Evolutionary conservation across 2,329 filamentous ascomycete species (phyloP).

Genomic region (Aspergillus quadrilineatus): DNA sequence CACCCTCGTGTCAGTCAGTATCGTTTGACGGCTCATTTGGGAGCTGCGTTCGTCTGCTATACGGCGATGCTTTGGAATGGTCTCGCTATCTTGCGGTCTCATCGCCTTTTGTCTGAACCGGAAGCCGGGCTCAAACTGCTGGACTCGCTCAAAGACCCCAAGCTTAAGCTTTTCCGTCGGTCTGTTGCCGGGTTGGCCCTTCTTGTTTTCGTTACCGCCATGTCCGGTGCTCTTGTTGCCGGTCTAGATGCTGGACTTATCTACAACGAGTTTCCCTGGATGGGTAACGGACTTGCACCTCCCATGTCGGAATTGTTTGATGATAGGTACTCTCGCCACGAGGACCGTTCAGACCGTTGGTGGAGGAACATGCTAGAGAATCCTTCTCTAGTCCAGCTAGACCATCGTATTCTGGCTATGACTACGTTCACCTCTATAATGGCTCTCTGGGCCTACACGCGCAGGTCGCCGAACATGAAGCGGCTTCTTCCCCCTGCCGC

Average conservation of each 20-base stretch:
- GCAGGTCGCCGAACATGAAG: slow-evolving; percentile 65
- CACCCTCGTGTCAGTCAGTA: slow-evolving; percentile 95
- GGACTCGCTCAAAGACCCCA: slow-evolving; percentile 62
- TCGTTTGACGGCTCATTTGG: slow-evolving; percentile 83
- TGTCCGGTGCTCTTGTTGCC: slow-evolving; percentile 91
- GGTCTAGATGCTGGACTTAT: slow-evolving; percentile 95
- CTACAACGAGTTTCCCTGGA: slow-evolving; percentile 97
- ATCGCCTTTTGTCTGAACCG: slow-evolving; percentile 68
- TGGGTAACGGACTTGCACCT: slow-evolving; percentile 81
- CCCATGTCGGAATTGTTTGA: slow-evolving; percentile 82
- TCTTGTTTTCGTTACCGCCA: slow-evolving; percentile 83
- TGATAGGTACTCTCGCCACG: slow-evolving; percentile 75
- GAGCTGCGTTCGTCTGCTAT: slow-evolving; percentile 89
- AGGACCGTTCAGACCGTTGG: slow-evolving; percentile 79
- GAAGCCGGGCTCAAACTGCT: slow-evolving; percentile 61
- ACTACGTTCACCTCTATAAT: slow-evolving; percentile 83
- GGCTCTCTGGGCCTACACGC: slow-evolving; percentile 75
- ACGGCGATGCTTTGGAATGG: slow-evolving; percentile 91
- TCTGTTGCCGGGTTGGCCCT: slow-evolving; percentile 68
- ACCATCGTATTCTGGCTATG: slow-evolving; percentile 88
- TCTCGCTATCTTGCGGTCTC: slow-evolving; percentile 76
- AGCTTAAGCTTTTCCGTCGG: slow-evolving; percentile 70
- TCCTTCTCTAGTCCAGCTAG: slow-evolving; percentile 89
- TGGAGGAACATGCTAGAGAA: slow-evolving; percentile 99
- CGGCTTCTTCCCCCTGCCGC: slow-evolving; percentile 56